Evolutionary conservation across 2,329 filamentous ascomycete genomes (phyloP).

Genomic region (Sclerotinia glacialis): DNA sequence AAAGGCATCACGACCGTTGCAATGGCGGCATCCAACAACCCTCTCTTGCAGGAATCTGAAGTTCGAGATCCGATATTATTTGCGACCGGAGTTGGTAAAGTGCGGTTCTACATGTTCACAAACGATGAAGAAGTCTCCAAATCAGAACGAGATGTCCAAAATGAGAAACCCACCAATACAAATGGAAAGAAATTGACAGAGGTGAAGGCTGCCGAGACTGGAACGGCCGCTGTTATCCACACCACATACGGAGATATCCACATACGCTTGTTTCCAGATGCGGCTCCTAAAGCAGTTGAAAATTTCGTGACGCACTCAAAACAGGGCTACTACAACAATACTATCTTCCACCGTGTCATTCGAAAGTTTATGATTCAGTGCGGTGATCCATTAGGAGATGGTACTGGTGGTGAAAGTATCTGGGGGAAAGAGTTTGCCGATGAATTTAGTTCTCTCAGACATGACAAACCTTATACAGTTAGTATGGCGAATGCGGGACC

Average conservation of each 20-base stretch:
- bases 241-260: slow-evolving; percentile 94
- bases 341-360: slow-evolving; percentile 96
- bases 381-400: slow-evolving; percentile 83
- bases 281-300: slow-evolving; percentile 90
- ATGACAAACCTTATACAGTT: slow-evolving; percentile 94
- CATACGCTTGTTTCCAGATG: slow-evolving; percentile 86
- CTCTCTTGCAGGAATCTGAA: slow-evolving; percentile 88
- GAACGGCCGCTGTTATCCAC: slow-evolving; percentile 79
- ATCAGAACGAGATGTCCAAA: slow-evolving; percentile 84
- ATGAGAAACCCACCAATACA: slow-evolving; percentile 78
- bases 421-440: slow-evolving; percentile 93
- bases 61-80: slow-evolving; percentile 85
- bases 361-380: slow-evolving; percentile 96
- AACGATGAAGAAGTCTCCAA: slow-evolving; percentile 83
- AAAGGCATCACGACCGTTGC: slow-evolving; percentile 91
- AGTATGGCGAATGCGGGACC: slow-evolving; percentile 98
- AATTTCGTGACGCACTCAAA: slow-evolving; percentile 93
- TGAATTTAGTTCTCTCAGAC: slow-evolving; percentile 85
- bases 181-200: slow-evolving; percentile 53
- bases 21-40: slow-evolving; percentile 95
- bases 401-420: slow-evolving; percentile 86
- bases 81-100: slow-evolving; percentile 78
- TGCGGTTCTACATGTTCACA: slow-evolving; percentile 97
- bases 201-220: slow-evolving; percentile 66
- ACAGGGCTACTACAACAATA: slow-evolving; percentile 93